Conservation (phyloP, 768 basidiomycete genomes). For the Tylopilus sp. region DNA sequence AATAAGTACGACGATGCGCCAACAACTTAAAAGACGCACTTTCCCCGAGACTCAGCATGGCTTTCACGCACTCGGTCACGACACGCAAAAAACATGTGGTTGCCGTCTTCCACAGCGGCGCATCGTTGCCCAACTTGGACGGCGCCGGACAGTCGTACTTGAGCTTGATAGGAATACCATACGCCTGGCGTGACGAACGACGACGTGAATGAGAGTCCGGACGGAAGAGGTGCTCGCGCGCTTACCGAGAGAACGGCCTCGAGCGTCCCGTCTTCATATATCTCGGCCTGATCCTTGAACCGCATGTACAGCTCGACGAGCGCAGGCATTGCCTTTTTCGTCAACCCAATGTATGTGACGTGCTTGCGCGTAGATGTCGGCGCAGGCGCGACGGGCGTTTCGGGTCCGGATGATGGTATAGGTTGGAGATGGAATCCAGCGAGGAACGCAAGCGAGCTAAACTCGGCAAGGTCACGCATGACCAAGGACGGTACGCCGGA, state of each 20-base stretch:
- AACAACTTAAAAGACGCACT: conserved; percentile 38
- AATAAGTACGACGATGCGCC: not conserved
- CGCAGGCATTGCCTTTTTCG: conserved; percentile 84
- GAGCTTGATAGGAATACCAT: conserved; percentile 86
- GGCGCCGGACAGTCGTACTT: conserved; percentile 93
- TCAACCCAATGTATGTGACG: conserved; percentile 86
- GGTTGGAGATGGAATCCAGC: conserved; percentile 63
- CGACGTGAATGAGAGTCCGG: not conserved
- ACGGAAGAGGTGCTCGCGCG: not conserved
- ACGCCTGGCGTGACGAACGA: conserved; percentile 49
- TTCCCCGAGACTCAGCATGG: conserved; percentile 47
- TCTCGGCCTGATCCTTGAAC: conserved; percentile 55
- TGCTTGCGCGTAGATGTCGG: conserved; percentile 46
- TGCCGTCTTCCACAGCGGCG: conserved; percentile 94
- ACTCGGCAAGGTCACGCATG: conserved; percentile 83
- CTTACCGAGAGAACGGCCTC: conserved; percentile 78
- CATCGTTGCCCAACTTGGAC: conserved; percentile 83
- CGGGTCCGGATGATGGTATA: not conserved
- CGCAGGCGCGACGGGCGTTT: conserved; percentile 8
- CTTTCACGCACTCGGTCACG: conserved; percentile 61
- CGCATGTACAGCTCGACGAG: conserved; percentile 73
- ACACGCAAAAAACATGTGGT: conserved; percentile 72
- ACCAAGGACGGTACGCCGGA: conserved; percentile 67
- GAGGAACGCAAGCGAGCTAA: conserved; percentile 81
- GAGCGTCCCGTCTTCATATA: conserved; percentile 81